These are phyloP conservation scores for Wallacemonas rigidus DNA, from an alignment of 208 protist genomes.

Conservation along the genomic window DNA sequence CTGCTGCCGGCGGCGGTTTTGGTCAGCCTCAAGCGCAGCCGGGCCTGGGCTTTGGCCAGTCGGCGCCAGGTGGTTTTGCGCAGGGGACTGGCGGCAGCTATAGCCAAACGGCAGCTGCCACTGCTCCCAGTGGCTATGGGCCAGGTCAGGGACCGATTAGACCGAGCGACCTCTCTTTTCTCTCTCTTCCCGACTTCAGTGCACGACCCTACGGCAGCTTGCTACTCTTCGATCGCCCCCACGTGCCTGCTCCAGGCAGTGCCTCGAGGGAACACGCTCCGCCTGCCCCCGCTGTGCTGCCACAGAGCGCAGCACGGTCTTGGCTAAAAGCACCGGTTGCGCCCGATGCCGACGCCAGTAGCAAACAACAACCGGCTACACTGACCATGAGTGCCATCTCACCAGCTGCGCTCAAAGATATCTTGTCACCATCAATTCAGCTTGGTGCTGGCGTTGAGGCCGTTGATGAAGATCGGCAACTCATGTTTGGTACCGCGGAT, in stretches of 20 bases:
- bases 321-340: constrained; percentile 23
- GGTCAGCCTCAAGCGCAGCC: constrained; percentile 27
- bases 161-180: constrained; percentile 48
- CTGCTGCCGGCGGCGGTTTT: constrained; percentile 30
- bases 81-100: constrained; percentile 39
- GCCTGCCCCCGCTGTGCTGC: constrained; percentile 24
- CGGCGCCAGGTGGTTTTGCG: constrained; percentile 45
- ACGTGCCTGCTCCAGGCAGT: constrained; percentile 21
- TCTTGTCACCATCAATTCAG: constrained; percentile 46
- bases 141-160: constrained; percentile 17
- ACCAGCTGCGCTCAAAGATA: constrained; percentile 59
- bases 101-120: constrained; percentile 25
- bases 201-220: constrained; percentile 78
- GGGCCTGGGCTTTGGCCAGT: constrained; percentile 21
- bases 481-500: constrained; percentile 16
- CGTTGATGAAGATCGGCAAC: constrained; percentile 10
- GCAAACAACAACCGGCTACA: constrained; percentile 52
- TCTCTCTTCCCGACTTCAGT: constrained; percentile 80
- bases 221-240: constrained; percentile 71
- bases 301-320: constrained; percentile 24
- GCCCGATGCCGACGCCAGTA: constrained; percentile 7
- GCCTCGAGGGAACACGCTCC: constrained; percentile 28
- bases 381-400: constrained; percentile 56
- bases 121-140: constrained; percentile 2
- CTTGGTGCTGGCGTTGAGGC: constrained; percentile 26